Base-by-base conservation (phyloP, 2,329 filamentous ascomycete species). In the Curvularia verruculosa region DNA sequence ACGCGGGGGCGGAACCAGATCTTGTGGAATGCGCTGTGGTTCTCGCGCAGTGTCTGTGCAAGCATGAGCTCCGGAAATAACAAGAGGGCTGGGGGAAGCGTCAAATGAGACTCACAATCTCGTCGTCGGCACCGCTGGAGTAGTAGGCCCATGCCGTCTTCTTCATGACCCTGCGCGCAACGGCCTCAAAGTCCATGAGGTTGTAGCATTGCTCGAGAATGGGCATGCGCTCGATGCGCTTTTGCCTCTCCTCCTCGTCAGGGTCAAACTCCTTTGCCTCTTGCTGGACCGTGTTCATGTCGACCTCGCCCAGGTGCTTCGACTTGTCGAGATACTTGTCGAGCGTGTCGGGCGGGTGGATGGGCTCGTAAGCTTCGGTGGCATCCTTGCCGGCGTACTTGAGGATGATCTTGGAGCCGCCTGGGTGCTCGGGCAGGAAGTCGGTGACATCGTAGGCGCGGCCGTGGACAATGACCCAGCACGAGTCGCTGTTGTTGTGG, bases 141-240 rank as follows among this genome's bases (percentile, higher is more conserved):
- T 99, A 99, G 80, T 99, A 99, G 24, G 90, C 95, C 95, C 95
- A 99, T 0, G 94, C 94, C 1, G 89, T 89, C 81, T 90, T 96
- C 85, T 96, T 97, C 94, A 98, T 97, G 54, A 96, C 87, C 37
- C 87, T 83, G 68, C 89, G 87, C 5, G 95, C 95, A 34, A 98
- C 94, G 3, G 91, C 87, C 82, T 99, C 95, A 75, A 99, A 99
- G 79, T 99, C 95, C 67, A 83, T 76, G 12, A 78, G 67, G 63
- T 79, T 81, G 63, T 82, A 77, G 56, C 81, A 76, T 49, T 79
- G 74, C 58, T 77, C 73, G 19, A 83, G 69, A 10, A 80, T 75
- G 3, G 81, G 80, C 69, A 80, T 82, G 43, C 65, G 65, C 68
- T 69, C 65, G 39, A 75, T 73, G 54, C 91, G 87, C 74, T 93